These are phyloP conservation scores for Phalaenopsis aphrodite DNA, from an alignment of 106 monocot species.

Conservation along the genomic window DNA sequence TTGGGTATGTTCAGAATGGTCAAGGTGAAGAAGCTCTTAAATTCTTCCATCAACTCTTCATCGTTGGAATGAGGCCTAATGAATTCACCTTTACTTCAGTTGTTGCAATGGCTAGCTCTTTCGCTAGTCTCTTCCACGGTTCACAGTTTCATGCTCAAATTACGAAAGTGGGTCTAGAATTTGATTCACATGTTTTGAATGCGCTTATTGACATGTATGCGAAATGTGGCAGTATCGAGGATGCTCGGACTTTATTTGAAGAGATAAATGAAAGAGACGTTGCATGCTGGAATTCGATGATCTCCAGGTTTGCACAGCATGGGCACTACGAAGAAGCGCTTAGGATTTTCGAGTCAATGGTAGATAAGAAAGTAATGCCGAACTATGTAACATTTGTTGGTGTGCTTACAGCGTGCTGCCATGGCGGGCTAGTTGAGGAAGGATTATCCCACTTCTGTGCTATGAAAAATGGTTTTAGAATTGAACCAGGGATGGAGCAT, in stretches of 20 bases:
- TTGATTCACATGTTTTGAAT: slow-evolving; percentile 63
- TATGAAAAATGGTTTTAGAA: slow-evolving; percentile 47
- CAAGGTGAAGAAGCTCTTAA: slow-evolving; percentile 51
- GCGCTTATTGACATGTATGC: slow-evolving; percentile 88
- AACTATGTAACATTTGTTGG: slow-evolving; percentile 79
- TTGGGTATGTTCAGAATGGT: slow-evolving; percentile 55
- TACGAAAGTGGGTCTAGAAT: slow-evolving; percentile 49
- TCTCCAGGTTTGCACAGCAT: slow-evolving; percentile 74
- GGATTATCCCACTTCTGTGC: slow-evolving; percentile 52
- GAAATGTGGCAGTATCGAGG: slow-evolving; percentile 72
- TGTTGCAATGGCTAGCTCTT: slow-evolving; percentile 46
- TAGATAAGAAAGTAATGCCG: slow-evolving; percentile 30
- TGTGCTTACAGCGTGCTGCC: slow-evolving; percentile 69
- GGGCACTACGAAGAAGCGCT: slow-evolving; percentile 68
- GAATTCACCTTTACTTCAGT: slow-evolving; percentile 71
- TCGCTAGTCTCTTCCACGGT: slow-evolving; percentile 53
- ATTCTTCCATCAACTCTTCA: slow-evolving; percentile 40
- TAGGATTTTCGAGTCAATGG: slow-evolving; percentile 46
- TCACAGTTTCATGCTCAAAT: slow-evolving; percentile 58
- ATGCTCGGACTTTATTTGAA: slow-evolving; percentile 50
- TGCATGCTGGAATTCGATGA: slow-evolving; percentile 91
- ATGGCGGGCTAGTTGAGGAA: slow-evolving; percentile 66
- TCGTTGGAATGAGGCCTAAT: slow-evolving; percentile 29
- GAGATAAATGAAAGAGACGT: slow-evolving; percentile 26
- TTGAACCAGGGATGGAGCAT: slow-evolving; percentile 77